Evolutionary conservation across 495 filamentous ascomycete genomes (phyloP), one percentile per base, ranked within the genome.

Genomic region (Trichoderma gamsii): DNA sequence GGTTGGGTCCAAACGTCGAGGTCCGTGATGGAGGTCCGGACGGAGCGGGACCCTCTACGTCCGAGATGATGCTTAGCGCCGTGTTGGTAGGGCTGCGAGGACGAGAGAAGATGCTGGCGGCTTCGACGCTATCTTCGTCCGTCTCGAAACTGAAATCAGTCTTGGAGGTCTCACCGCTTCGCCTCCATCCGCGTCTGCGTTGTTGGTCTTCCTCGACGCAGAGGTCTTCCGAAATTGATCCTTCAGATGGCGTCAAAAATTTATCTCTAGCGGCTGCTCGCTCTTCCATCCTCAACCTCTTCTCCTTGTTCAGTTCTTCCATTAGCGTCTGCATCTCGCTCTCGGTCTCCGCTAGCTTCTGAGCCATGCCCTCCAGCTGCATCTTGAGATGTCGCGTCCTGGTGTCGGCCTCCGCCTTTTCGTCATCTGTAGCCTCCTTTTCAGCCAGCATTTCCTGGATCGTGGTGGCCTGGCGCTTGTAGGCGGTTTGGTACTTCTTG

Each of bases 361-460:
- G 81, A 1, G 90, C 86, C 87, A 94, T 89, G 44, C 85, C 87
- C 74, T 93, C 89, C 8, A 96, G 80, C 76, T 96, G 92, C 66
- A 82, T 80, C 76, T 89, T 90, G 29, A 93, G 80, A 70, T 89
- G 84, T 41, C 80, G 77, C 15, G 85, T 81, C 0, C 90, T 81
- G 12, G 89, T 89, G 61, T 88, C 83, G n/a, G 89, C 85, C 73
- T 92, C 91, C 66, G 91, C 89, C 3, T 89, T 77, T 73, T 94
- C 92, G 63, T 95, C 91, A 8, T 75, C 74, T 73, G 87, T 84
- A 13, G 87, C 88, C 32, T 83, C 84, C 67, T 86, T 83, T 72
- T 92, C 90, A 8, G 84, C 84, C 63, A 82, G 71, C 9, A 86
- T 73, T 63, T 90, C 86, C 66, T 82, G 82, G 63, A 92, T 76